Percentiles rank a stretch among this genome's conserved stretches.
Conservation (phyloP, 148 eudicot genomes). For the Rhododendron simsii region DNA sequence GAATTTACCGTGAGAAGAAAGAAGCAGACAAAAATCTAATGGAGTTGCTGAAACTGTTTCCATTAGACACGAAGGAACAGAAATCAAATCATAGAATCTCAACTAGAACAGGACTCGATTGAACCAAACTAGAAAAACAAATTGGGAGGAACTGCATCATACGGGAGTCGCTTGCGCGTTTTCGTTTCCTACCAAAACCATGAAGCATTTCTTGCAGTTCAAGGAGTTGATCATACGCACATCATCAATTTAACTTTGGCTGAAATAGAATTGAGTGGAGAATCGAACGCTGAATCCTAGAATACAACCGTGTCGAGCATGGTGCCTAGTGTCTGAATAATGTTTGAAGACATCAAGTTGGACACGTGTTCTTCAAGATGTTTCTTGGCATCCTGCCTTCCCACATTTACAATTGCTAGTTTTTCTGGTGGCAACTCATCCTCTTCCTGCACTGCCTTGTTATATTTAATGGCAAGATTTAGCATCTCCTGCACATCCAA, state of each 20-base stretch:
- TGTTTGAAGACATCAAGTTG: conserved; percentile 84
- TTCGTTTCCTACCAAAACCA: background rate
- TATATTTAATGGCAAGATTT: conserved; percentile 63
- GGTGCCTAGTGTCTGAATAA: conserved; percentile 75
- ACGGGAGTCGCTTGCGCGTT: background rate
- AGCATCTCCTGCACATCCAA: conserved; percentile 70
- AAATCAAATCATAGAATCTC: background rate
- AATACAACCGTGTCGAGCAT: conserved; percentile 86
- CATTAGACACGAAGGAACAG: background rate
- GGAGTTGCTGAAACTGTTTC: background rate
- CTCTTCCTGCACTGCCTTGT: conserved; percentile 89
- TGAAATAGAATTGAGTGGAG: background rate
- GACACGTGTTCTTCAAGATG: conserved; percentile 91
- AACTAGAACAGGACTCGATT: background rate
- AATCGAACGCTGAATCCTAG: conserved; percentile 18
- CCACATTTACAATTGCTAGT: conserved; percentile 81
- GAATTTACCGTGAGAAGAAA: background rate
- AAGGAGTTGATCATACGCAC: background rate
- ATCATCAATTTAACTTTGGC: background rate
- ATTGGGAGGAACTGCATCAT: background rate
- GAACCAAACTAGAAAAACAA: background rate
- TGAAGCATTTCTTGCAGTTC: background rate
- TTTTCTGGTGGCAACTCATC: conserved; percentile 55
- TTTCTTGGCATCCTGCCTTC: conserved; percentile 91
- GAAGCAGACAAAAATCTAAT: background rate